Evolutionary conservation across 2,329 filamentous ascomycete genomes (phyloP).

Genomic region (Plenodomus tracheiphilus): DNA sequence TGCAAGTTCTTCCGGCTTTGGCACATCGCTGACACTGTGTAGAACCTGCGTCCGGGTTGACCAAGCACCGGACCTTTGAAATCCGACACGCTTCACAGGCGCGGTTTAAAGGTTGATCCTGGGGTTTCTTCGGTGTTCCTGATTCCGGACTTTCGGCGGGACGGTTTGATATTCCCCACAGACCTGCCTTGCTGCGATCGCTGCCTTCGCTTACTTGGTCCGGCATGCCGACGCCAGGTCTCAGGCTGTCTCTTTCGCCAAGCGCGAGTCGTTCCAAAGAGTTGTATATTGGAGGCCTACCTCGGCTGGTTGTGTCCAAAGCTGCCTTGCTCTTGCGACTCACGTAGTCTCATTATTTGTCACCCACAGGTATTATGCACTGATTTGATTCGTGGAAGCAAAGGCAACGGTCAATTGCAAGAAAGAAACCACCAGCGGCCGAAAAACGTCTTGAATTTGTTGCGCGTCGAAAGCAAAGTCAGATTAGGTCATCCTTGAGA

Average conservation of each 20-base stretch:
- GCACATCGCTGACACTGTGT: constrained; percentile 41
- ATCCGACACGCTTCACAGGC: constrained; percentile 43
- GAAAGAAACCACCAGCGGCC: too few relatives aligned
- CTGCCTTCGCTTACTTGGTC: constrained; percentile 8
- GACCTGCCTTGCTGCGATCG: constrained; percentile 6
- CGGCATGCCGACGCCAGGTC: constrained; percentile 9
- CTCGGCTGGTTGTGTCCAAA: background rate
- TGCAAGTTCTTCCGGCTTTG: constrained; percentile 35
- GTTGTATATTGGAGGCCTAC: background rate
- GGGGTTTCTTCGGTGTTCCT: constrained; percentile 21
- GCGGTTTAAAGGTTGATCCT: constrained; percentile 38
- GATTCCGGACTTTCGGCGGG: constrained; percentile 15
- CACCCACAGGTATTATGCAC: background rate
- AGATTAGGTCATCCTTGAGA: background rate
- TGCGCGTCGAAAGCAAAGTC: background rate
- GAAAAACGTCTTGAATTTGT: background rate
- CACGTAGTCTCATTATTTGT: background rate
- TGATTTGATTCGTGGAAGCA: background rate
- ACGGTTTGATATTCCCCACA: constrained; percentile 19
- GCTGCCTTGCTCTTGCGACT: background rate
- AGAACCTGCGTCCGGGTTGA: constrained; percentile 28
- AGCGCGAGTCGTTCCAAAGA: background rate
- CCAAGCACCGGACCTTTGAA: constrained; percentile 42
- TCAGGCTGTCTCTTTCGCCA: background rate
- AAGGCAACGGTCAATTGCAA: background rate